A percentile compares a stretch with the other conserved stretches of the same genome.
Conservation (phyloP, 192 early-diverging fungal species). For the Umbelopsis sp. region DNA sequence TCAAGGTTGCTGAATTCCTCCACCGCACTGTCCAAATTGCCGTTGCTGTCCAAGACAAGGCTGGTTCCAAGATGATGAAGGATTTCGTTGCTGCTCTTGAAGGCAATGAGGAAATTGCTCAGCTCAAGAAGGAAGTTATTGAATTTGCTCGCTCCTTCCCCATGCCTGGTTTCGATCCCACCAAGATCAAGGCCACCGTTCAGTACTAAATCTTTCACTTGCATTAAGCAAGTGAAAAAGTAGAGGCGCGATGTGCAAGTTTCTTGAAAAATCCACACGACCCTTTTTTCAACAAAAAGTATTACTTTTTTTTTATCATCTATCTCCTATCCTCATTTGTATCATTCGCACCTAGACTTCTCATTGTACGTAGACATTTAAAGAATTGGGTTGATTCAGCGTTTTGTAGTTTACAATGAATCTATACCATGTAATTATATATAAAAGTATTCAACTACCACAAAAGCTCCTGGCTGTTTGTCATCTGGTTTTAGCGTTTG, state of each 20-base stretch:
- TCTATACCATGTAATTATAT: conserved; percentile 23
- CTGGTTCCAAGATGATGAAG: conserved; percentile 94
- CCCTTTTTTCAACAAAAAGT: conserved; percentile 24
- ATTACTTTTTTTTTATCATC: background rate
- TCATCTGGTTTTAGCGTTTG: too few relatives aligned
- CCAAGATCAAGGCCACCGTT: conserved; percentile 39
- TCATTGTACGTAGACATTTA: conserved; percentile 20
- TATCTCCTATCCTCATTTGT: conserved; percentile 2
- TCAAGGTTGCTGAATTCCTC: conserved; percentile 93
- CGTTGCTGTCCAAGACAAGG: conserved; percentile 77
- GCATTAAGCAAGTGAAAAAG: background rate
- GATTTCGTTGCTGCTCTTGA: conserved; percentile 91
- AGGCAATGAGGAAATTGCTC: conserved; percentile 75
- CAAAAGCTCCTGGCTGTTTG: too few relatives aligned
- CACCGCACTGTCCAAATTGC: conserved; percentile 94
- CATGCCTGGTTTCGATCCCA: conserved; percentile 84
- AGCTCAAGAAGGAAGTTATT: conserved; percentile 88
- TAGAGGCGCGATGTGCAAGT: conserved; percentile 22
- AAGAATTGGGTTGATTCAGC: conserved; percentile 12
- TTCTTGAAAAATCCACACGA: conserved; percentile 22
- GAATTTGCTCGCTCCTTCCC: conserved; percentile 92
- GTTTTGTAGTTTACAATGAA: conserved; percentile 22
- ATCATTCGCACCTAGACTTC: conserved; percentile 21
- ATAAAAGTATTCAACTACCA: conserved; percentile 22
- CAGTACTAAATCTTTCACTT: conserved; percentile 2